A percentile compares a stretch with the other conserved stretches of the same genome.
Evolutionary conservation across 306 rosid species (phyloP).

Genomic region (Cicer cuneatum): DNA sequence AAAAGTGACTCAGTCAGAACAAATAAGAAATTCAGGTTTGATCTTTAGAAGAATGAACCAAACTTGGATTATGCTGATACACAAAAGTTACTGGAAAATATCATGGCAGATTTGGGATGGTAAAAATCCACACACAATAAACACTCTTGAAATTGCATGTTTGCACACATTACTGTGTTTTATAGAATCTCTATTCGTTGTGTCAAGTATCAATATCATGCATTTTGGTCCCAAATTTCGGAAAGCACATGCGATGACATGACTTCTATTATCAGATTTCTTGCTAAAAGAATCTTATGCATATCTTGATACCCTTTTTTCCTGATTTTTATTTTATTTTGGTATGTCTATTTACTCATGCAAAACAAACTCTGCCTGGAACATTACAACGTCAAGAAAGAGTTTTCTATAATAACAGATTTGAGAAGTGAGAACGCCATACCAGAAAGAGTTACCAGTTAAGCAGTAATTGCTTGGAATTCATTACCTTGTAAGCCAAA

Average conservation of each 20-base stretch:
- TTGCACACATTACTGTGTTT: background rate
- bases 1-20: constrained; percentile 25
- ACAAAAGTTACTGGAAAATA: constrained; percentile 15
- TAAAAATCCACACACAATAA: constrained; percentile 16
- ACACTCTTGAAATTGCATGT: background rate
- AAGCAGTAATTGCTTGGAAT: constrained; percentile 16
- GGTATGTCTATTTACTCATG: background rate
- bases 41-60: constrained; percentile 10
- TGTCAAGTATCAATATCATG: constrained; percentile 23
- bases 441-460: constrained; percentile 25
- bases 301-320: background rate
- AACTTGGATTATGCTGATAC: constrained; percentile 15
- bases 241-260: constrained; percentile 8
- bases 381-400: constrained; percentile 15
- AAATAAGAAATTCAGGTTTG: constrained; percentile 19
- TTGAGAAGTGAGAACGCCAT: constrained; percentile 40
- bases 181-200: constrained; percentile 17
- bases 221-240: constrained; percentile 27
- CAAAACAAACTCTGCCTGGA: background rate
- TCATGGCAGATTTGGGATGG: constrained; percentile 16
- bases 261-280: background rate
- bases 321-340: background rate
- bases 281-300: background rate
- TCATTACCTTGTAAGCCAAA: constrained; percentile 94
- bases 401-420: background rate